Base-by-base conservation (phyloP, 1,139 yeast species). In the Suhomyces yuchorum region DNA sequence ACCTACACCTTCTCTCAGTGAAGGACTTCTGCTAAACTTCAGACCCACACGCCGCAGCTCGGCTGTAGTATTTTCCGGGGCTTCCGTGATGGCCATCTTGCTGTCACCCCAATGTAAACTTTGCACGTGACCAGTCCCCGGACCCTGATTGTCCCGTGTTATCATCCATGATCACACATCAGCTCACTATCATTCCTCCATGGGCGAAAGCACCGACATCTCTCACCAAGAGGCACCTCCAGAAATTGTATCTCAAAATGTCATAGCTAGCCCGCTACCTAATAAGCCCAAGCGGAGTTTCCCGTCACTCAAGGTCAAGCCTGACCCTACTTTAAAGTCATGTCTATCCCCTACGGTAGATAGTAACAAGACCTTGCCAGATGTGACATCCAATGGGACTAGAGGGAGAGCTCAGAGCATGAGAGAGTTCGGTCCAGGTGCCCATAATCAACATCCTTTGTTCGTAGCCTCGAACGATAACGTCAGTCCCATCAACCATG, bases 401-500 rank as follows among this genome's bases (percentile, higher is more conserved):
- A 17, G 39, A 9, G 39, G 28, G 15, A 23, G 39, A 11, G 22
- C 39, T 17, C 30, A 37, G n/a, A 37, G 39, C 26, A 37, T 37
- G 39, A 22, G 24, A 46, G 28, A 41, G 20, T 35, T 35, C 30
- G 26, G 44, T 14, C 33, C 49, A 22, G 19, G 41, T 17, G 22
- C 15, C 40, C 19, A 35, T 11, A 32, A 28, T n/a, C 48, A 37
- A 12, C 66, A 61, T 47, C 65, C 68, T 1, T 58, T 57, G 23
- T 60, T 63, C 42, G 42, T 53, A 30, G 49, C 58, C 3, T 52
- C 53, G 11, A 48, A 54, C n/a, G 67, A 64, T 42, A 51, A 51
- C 38, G 51, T 62, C 38, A 61, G 66, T 40, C 67, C 68, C 28
- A 63, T 52, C 36, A 54, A 54, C 47, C 67, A 64, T 45, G 67